These are phyloP conservation scores for Epichloe elymi DNA, from an alignment of 2,329 filamentous ascomycete genomes.

Conservation along the genomic window DNA sequence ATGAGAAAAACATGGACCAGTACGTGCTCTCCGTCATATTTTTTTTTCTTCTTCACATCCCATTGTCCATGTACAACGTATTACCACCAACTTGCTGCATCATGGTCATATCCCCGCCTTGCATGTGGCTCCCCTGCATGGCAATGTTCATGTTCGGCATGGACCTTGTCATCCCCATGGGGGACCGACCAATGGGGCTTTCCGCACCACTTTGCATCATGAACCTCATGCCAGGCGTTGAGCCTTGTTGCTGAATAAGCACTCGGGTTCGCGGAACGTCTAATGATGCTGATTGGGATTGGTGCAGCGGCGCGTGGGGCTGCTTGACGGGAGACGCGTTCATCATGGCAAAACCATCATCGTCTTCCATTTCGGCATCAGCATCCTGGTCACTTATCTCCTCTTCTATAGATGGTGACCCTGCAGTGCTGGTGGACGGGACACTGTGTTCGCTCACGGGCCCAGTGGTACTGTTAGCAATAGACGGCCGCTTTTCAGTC, in stretches of 20 bases:
- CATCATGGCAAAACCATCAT: slow-evolving; percentile 40
- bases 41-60: neutral
- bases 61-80: slow-evolving; percentile 37
- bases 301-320: slow-evolving; percentile 23
- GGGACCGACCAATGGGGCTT: slow-evolving; percentile 22
- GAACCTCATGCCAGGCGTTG: slow-evolving; percentile 24
- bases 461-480: slow-evolving; percentile 20
- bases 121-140: slow-evolving; percentile 26
- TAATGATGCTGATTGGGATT: slow-evolving; percentile 27
- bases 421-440: slow-evolving; percentile 20
- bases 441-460: slow-evolving; percentile 21
- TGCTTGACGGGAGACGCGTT: slow-evolving; percentile 26
- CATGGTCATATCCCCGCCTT: slow-evolving; percentile 30
- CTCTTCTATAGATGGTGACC: slow-evolving; percentile 30
- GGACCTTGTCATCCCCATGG: slow-evolving; percentile 28
- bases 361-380: slow-evolving; percentile 44
- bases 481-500: slow-evolving; percentile 17
- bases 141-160: slow-evolving; percentile 33
- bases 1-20: neutral
- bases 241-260: slow-evolving; percentile 20
- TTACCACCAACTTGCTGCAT: slow-evolving; percentile 34
- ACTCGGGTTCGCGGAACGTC: slow-evolving; percentile 30
- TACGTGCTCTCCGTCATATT: neutral
- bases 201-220: slow-evolving; percentile 28
- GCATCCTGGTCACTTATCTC: slow-evolving; percentile 21